Conservation (phyloP, 345 rosid genomes). For the Syzygium aqueum region DNA sequence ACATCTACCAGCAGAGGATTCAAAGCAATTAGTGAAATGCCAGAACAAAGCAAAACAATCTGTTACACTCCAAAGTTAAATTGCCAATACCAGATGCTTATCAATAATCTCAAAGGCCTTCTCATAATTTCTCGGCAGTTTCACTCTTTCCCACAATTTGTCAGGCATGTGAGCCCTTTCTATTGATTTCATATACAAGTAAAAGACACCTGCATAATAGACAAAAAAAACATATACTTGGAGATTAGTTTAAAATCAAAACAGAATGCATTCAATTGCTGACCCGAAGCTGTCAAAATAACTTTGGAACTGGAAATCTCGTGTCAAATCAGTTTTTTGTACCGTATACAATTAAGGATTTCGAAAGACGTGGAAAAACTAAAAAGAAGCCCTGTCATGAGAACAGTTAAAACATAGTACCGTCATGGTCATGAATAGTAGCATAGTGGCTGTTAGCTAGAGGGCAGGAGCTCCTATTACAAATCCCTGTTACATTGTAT, state of each 20-base stretch:
- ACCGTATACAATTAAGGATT: neutral
- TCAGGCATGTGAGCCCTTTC: no score
- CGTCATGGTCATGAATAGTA: slow-evolving; percentile 69
- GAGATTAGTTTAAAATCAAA: neutral
- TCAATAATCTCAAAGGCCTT: no score
- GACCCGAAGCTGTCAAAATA: neutral
- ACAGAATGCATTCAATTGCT: neutral
- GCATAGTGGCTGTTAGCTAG: slow-evolving; percentile 94
- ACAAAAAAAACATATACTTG: neutral
- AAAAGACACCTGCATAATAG: no score
- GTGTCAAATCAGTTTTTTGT: neutral
- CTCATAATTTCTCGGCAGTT: no score
- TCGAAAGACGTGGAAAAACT: neutral
- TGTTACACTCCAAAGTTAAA: neutral
- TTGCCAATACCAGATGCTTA: slow-evolving; percentile 35
- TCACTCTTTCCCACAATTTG: no score
- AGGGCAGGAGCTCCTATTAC: slow-evolving; percentile 96
- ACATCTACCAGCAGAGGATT: slow-evolving; percentile 31
- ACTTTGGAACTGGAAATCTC: neutral
- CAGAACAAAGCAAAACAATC: neutral
- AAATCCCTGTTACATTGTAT: slow-evolving; percentile 78
- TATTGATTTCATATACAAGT: no score
- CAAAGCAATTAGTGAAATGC: neutral
- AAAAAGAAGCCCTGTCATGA: neutral
- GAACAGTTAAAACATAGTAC: slow-evolving; percentile 26